These are phyloP conservation scores for Rhizomucor miehei DNA, from an alignment of 371 early-diverging fungal genomes.

Conservation along the genomic window DNA sequence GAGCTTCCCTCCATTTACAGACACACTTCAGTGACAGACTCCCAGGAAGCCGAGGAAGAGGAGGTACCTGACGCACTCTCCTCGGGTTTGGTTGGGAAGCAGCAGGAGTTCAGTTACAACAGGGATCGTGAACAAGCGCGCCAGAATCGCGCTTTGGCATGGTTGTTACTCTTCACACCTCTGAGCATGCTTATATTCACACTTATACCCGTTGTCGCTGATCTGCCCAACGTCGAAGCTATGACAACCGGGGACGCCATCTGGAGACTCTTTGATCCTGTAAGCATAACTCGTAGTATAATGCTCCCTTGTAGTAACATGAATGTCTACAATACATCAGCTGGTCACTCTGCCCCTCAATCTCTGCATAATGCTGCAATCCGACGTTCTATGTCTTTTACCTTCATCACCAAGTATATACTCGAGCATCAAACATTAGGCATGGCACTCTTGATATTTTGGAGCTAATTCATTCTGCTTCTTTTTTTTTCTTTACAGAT, in stretches of 20 bases:
- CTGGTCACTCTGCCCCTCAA: slow-evolving; percentile 39
- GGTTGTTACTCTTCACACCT: slow-evolving; percentile 29
- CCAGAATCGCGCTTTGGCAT: slow-evolving; percentile 27
- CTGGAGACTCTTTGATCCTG: slow-evolving; percentile 45
- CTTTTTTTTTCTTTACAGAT: background rate
- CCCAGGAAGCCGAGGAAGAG: no score
- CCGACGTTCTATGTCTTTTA: slow-evolving; percentile 20
- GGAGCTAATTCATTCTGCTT: background rate
- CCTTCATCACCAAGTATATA: no score
- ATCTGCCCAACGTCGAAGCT: slow-evolving; percentile 25
- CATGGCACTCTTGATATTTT: slow-evolving; percentile 15
- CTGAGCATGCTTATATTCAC: slow-evolving; percentile 39
- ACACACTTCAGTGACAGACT: no score
- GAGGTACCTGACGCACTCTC: no score
- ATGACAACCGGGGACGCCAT: slow-evolving; percentile 45
- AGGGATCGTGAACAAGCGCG: no score
- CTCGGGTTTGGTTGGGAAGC: no score
- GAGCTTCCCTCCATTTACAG: no score
- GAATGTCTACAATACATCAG: background rate
- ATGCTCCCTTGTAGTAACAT: no score
- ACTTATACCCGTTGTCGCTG: slow-evolving; percentile 31
- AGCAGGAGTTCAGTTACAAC: no score
- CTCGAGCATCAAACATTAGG: slow-evolving; percentile 22
- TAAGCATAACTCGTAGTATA: slow-evolving; percentile 2
- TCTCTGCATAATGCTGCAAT: slow-evolving; percentile 35